Conservation (phyloP, 1,284 basidiomycete genomes). For the Leccinum subfulvum region DNA sequence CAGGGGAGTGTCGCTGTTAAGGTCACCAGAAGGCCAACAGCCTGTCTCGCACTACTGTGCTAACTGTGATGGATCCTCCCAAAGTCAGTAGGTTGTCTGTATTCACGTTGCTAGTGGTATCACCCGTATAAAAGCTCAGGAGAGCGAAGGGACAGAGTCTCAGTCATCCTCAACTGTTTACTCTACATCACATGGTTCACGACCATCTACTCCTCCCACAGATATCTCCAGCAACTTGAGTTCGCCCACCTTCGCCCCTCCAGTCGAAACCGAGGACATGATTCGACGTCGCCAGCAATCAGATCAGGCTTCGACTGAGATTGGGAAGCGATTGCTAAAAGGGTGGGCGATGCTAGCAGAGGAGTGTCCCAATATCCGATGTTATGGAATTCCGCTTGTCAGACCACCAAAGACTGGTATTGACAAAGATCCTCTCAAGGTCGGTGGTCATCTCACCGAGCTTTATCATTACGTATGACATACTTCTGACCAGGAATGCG, state of each 20-base stretch:
- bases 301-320: constrained; percentile 73
- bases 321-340: constrained; percentile 70
- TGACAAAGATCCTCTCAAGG: constrained; percentile 65
- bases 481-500: constrained; percentile 61
- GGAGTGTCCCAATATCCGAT: constrained; percentile 66
- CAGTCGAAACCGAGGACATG: constrained; percentile 61
- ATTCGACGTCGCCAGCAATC: constrained; percentile 73
- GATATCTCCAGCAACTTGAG: constrained; percentile 60
- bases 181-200: constrained; percentile 51
- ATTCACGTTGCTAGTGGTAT: constrained; percentile 5
- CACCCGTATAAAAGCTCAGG: constrained; percentile 23
- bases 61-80: constrained; percentile 49
- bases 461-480: constrained; percentile 11
- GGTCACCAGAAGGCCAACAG: constrained; percentile 55
- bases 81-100: constrained; percentile 29
- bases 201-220: constrained; percentile 71
- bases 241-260: constrained; percentile 60
- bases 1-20: constrained; percentile 59
- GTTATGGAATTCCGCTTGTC: constrained; percentile 73
- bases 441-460: constrained; percentile 27
- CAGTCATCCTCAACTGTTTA: constrained; percentile 45
- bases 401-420: constrained; percentile 64
- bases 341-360: constrained; percentile 86
- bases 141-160: constrained; percentile 25
- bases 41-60: constrained; percentile 57